phyloP scores from a whole-genome alignment of 495 filamentous ascomycete species.

The Xylaria sp. region DNA sequence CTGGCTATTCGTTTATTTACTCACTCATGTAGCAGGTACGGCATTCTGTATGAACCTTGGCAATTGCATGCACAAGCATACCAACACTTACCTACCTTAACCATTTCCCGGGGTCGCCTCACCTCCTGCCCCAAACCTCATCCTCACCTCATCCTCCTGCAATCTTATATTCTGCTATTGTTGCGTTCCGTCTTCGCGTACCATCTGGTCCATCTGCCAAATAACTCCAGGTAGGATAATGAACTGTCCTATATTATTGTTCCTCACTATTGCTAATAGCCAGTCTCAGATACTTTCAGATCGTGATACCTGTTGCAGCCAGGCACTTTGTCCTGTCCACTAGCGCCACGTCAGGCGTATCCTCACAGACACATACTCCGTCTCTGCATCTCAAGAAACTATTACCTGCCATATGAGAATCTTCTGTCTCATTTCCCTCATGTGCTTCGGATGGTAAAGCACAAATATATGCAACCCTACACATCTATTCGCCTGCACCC shows the following conservation, averaged over 20 bases:
- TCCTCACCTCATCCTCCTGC: background rate
- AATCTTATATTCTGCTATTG: background rate
- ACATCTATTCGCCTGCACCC: background rate
- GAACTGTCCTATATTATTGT: background rate
- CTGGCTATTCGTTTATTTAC: background rate
- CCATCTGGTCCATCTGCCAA: background rate
- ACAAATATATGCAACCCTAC: background rate
- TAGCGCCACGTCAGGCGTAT: background rate
- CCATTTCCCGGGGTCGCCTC: background rate
- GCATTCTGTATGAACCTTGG: background rate
- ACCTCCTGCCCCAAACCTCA: background rate
- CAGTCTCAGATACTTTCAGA: background rate
- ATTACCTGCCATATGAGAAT: background rate
- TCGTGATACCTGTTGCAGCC: too few species aligned
- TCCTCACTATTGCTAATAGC: background rate
- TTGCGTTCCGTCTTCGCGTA: background rate
- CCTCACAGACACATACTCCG: background rate
- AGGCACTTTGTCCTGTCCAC: background rate
- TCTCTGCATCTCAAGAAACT: background rate
- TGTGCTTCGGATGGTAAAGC: background rate
- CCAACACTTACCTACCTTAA: background rate
- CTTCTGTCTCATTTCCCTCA: background rate
- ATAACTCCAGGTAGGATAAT: background rate
- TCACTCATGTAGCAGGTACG: constrained; percentile 9
- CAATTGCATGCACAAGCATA: background rate